Evolutionary conservation across 371 early-diverging fungal genomes (phyloP), one percentile per base, ranked within the genome.

Genomic region (Nematocida homosporus): DNA sequence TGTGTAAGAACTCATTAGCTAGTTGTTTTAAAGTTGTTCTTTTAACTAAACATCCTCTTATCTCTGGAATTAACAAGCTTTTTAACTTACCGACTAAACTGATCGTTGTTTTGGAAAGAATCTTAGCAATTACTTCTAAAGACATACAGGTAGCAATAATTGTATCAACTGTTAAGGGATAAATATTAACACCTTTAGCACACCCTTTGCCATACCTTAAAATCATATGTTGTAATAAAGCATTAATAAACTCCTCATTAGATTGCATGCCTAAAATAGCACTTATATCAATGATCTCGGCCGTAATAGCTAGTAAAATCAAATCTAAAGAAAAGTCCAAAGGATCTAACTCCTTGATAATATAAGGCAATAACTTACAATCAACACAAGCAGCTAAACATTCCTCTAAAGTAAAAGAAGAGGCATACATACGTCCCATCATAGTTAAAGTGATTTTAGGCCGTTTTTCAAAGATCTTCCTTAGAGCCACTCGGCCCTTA

Each of bases 1-100:
- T 72, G 30, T 72, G 63, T 23, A 72, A 64, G 34, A 72, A 72
- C 63, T 72, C 75, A 55, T 53, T 59, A 13, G 75, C 75, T 44
- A 57, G 57, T 59, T 72, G 75, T 42, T 72, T 72, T 16, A 72
- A 42, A 3, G 75, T 63, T 6, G 30, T 30, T 29, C 50, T 25
- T 47, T 59, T 72, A 27, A 72, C 60, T 34, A 72, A 27, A 34
- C 75, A 72, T 50, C 47, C 40, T 0, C 75, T 6, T 1, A 72
- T 61, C 20, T 72, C 75, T 8, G 75, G 75, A 18, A 61, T 72
- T 3, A 72, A 59, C 2, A 32, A 25, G 52, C 75, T 72, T 61
- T 72, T 72, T 40, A 72, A 40, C 61, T 72, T 72, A 25, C 18
- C 13, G 35, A 72, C 52, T 16, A 34, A 25, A 34, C 32, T 35